Conservation (phyloP, 371 early-diverging fungal genomes). For the Gilbertella persicaria region DNA sequence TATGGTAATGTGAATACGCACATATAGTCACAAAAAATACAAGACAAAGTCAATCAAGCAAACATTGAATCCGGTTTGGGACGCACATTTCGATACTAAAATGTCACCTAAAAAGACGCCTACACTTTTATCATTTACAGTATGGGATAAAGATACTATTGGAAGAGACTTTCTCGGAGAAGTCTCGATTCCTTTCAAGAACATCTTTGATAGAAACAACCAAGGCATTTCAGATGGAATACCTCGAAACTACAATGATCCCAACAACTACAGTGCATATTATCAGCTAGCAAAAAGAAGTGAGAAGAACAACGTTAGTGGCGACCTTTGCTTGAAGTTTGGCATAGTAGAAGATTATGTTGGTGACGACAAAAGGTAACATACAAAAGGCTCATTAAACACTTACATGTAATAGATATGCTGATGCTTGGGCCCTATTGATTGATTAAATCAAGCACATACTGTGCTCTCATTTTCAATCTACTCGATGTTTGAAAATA, state of each 20-base stretch:
- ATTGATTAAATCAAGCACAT: too few relatives aligned
- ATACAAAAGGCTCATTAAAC: not conserved
- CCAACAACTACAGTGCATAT: slow-evolving; percentile 46
- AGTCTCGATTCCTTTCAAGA: slow-evolving; percentile 54
- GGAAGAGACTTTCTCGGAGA: slow-evolving; percentile 68
- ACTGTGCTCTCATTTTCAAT: too few relatives aligned
- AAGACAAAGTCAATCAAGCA: slow-evolving; percentile 69
- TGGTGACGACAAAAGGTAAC: slow-evolving; percentile 42
- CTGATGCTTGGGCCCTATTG: slow-evolving; percentile 15
- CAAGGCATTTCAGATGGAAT: slow-evolving; percentile 41
- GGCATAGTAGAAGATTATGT: slow-evolving; percentile 43
- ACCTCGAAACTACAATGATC: slow-evolving; percentile 54
- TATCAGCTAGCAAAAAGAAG: slow-evolving; percentile 37
- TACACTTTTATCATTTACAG: slow-evolving; percentile 45
- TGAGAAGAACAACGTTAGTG: slow-evolving; percentile 45
- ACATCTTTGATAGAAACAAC: slow-evolving; percentile 55
- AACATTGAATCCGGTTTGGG: slow-evolving; percentile 78
- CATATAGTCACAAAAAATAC: slow-evolving; percentile 60
- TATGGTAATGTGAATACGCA: not conserved
- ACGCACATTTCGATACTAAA: slow-evolving; percentile 67
- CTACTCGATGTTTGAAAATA: too few relatives aligned
- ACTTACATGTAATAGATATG: not conserved
- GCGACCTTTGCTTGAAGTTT: slow-evolving; percentile 45
- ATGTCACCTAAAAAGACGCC: slow-evolving; percentile 49
- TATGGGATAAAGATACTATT: slow-evolving; percentile 69